Evolutionary conservation across 2,329 filamentous ascomycete species (phyloP).

Genomic region (Clonostachys chloroleuca): DNA sequence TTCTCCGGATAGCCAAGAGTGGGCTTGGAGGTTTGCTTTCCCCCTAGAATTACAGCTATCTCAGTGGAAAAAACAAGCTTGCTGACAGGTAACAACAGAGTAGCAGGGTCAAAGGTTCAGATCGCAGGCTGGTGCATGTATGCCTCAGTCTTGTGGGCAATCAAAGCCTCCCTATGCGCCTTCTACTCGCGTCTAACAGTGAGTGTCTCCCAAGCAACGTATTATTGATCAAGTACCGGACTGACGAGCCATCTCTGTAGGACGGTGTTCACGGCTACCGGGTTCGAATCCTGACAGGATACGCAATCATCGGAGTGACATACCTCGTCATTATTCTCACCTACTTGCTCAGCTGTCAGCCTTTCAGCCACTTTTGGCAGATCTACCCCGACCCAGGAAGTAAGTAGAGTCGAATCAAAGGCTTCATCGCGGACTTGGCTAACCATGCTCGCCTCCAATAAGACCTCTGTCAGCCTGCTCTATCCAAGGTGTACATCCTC

Average conservation of each 20-base stretch:
- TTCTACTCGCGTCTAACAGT: constrained; percentile 48
- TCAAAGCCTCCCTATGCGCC: constrained; percentile 47
- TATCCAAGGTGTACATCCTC: constrained; percentile 31
- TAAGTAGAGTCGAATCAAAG: constrained; percentile 8
- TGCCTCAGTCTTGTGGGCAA: constrained; percentile 40
- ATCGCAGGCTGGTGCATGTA: constrained; percentile 48
- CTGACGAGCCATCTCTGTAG: neutral
- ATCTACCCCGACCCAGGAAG: constrained; percentile 34
- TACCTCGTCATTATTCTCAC: constrained; percentile 24
- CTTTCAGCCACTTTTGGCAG: constrained; percentile 31
- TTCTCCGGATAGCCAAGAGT: constrained; percentile 34
- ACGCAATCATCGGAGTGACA: constrained; percentile 20
- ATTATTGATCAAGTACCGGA: too few relatives aligned
- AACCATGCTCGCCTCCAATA: constrained; percentile 16
- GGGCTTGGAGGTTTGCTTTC: constrained; percentile 12
- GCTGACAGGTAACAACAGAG: constrained; percentile 23
- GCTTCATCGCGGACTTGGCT: constrained; percentile 4
- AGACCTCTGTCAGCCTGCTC: constrained; percentile 31
- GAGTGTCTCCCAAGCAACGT: constrained; percentile 9
- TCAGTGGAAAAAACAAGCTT: neutral
- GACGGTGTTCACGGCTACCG: constrained; percentile 16
- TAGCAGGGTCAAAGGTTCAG: constrained; percentile 48
- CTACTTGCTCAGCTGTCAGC: constrained; percentile 25
- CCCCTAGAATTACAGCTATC: neutral
- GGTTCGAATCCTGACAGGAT: constrained; percentile 20